These are phyloP conservation scores for Aspergillus hancockii DNA, from an alignment of 495 filamentous ascomycete species.

Conservation along the genomic window DNA sequence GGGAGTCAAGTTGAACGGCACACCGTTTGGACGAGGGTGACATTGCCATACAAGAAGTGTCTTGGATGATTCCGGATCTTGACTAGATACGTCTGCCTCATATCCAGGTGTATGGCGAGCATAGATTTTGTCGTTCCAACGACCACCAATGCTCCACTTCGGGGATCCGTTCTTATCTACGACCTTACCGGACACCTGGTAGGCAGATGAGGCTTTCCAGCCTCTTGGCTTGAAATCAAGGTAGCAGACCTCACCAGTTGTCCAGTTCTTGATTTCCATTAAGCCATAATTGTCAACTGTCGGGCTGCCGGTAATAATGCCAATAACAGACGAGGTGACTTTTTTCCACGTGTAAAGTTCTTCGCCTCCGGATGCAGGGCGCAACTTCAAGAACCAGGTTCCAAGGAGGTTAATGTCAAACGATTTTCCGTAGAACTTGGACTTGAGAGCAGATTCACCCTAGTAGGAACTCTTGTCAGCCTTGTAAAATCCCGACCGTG, in stretches of 20 bases:
- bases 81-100: conserved; percentile 66
- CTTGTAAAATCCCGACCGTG: not conserved
- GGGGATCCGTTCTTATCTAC: conserved; percentile 71
- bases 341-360: conserved; percentile 99
- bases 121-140: conserved; percentile 98
- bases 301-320: conserved; percentile 95
- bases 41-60: conserved; percentile 93
- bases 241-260: conserved; percentile 85
- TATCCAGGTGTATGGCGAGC: conserved; percentile 90
- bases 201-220: conserved; percentile 90
- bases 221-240: conserved; percentile 94
- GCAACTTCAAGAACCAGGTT: conserved; percentile 92
- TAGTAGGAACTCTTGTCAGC: conserved; percentile 25
- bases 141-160: conserved; percentile 84
- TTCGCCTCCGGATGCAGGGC: conserved; percentile 74
- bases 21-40: conserved; percentile 73
- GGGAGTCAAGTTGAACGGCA: conserved; percentile 96
- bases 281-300: conserved; percentile 97
- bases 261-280: conserved; percentile 97
- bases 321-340: conserved; percentile 94
- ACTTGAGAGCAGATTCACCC: conserved; percentile 95
- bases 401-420: conserved; percentile 96
- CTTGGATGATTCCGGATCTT: conserved; percentile 55
- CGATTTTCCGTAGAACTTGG: conserved; percentile 95
- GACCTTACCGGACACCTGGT: conserved; percentile 83